Percentiles rank a stretch among this genome's conserved stretches.
These are phyloP conservation scores for Dispira simplex DNA, from an alignment of 192 early-diverging fungal species.

Conservation along the genomic window DNA sequence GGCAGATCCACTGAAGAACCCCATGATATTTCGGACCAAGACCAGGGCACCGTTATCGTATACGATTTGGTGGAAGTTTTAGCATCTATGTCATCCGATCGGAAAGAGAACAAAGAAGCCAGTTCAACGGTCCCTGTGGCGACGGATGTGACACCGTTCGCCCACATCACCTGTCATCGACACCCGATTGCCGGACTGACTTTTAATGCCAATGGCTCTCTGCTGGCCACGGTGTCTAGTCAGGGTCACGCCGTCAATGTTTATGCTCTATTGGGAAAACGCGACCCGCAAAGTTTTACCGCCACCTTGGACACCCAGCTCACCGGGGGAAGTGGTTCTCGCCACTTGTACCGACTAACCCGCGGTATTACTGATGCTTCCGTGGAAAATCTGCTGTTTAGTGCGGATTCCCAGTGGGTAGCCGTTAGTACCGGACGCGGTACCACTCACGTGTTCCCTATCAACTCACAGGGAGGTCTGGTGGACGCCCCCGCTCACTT, in stretches of 20 bases:
- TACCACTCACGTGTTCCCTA: slow-evolving; percentile 57
- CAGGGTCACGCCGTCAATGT: slow-evolving; percentile 63
- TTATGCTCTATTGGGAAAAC: slow-evolving; percentile 31
- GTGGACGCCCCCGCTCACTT: slow-evolving; percentile 41
- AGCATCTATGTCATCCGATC: neutral
- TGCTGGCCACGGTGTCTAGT: slow-evolving; percentile 51
- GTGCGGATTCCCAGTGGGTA: slow-evolving; percentile 55
- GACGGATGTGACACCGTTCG: slow-evolving; percentile 22
- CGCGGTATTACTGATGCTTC: slow-evolving; percentile 62
- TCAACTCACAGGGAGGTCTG: slow-evolving; percentile 43
- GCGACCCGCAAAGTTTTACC: slow-evolving; percentile 5
- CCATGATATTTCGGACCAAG: neutral
- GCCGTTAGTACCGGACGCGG: slow-evolving; percentile 55
- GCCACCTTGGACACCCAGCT: neutral
- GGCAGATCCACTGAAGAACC: neutral
- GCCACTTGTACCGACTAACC: slow-evolving; percentile 54
- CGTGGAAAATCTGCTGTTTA: slow-evolving; percentile 49
- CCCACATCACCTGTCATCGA: slow-evolving; percentile 56
- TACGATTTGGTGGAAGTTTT: slow-evolving; percentile 12
- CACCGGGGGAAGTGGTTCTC: slow-evolving; percentile 16
- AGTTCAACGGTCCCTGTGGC: neutral
- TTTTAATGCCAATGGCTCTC: slow-evolving; percentile 47
- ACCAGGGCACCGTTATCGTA: slow-evolving; percentile 11
- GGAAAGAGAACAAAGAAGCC: neutral
- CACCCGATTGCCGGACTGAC: slow-evolving; percentile 42